A percentile compares a stretch with the other conserved stretches of the same genome.
These are phyloP conservation scores for Starmera caribaea DNA, from an alignment of 805 yeast species.

Conservation along the genomic window DNA sequence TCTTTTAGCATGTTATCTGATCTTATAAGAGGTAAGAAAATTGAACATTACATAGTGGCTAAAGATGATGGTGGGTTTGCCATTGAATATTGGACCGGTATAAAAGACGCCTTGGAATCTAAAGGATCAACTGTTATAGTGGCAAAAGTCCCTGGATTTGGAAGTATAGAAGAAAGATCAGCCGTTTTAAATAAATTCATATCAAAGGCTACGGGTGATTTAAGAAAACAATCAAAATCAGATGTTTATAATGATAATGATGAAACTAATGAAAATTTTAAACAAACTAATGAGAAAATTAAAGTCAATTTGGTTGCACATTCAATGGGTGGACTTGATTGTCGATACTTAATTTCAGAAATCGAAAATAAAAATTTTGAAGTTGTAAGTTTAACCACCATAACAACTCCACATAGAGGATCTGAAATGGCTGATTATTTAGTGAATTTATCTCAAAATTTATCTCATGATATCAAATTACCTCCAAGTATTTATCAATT, in stretches of 20 bases:
- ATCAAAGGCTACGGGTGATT: conserved; percentile 12
- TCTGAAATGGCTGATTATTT: conserved; percentile 73
- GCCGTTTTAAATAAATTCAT: conserved; percentile 42
- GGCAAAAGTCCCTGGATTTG: conserved; percentile 79
- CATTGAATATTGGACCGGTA: conserved; percentile 78
- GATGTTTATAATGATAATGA: conserved; percentile 16
- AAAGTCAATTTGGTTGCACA: conserved; percentile 75
- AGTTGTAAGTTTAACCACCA: conserved; percentile 71
- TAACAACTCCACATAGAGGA: conserved; percentile 86
- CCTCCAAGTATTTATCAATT: conserved; percentile 52
- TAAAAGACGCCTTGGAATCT: conserved; percentile 46
- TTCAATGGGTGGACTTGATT: conserved; percentile 92
- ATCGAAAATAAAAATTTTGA: conserved; percentile 35
- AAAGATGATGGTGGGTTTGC: conserved; percentile 26
- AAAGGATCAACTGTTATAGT: conserved; percentile 63
- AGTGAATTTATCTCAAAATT: conserved; percentile 22
- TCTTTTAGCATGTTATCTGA: conserved; percentile 23
- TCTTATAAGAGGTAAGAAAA: conserved; percentile 6
- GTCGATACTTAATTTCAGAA: conserved; percentile 61
- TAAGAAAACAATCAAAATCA: conserved; percentile 12
- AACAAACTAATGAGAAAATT: conserved; percentile 21
- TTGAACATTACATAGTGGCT: conserved; percentile 10
- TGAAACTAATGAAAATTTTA: conserved; percentile 3
- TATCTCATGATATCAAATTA: conserved; percentile 10
- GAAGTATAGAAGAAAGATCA: conserved; percentile 65